Conservation (phyloP, 163 green algal genomes). For the Scenedesmus sp. region DNA sequence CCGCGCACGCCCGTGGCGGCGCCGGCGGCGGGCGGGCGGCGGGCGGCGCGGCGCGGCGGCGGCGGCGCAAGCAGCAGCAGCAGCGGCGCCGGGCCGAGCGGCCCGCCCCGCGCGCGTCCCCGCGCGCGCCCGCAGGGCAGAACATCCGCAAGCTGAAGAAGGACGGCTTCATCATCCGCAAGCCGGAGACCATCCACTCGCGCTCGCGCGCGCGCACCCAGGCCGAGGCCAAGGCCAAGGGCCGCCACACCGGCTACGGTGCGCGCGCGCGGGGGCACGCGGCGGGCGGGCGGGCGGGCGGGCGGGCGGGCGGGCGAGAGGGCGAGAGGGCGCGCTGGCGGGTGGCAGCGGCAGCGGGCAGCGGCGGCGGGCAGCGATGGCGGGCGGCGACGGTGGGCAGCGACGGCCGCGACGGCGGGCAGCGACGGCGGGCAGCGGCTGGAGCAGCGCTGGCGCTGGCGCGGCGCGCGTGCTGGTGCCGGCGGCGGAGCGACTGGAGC, state of each 20-base stretch:
- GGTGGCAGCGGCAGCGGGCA: not conserved
- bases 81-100: too few relatives aligned
- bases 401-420: not conserved
- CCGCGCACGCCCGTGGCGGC: too few relatives aligned
- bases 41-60: too few relatives aligned
- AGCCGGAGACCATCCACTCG: conserved; percentile 98
- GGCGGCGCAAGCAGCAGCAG: too few relatives aligned
- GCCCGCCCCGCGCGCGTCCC: too few relatives aligned
- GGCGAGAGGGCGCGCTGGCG: not conserved
- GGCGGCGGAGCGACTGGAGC: too few relatives aligned
- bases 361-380: not conserved
- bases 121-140: conserved; percentile 81
- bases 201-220: conserved; percentile 81
- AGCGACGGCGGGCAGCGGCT: not conserved
- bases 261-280: conserved; percentile 33
- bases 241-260: conserved; percentile 98
- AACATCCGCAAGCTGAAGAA: conserved; percentile 99
- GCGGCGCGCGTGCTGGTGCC: too few relatives aligned
- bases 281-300: too few relatives aligned
- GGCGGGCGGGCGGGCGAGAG: too few relatives aligned
- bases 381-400: not conserved
- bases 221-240: conserved; percentile 97
- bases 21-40: too few relatives aligned
- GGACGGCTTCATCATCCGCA: conserved; percentile 99
- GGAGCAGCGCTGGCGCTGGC: conserved; percentile 1